phyloP scores from a whole-genome alignment of 345 rosid genomes.

The Laguncularia racemosa region DNA sequence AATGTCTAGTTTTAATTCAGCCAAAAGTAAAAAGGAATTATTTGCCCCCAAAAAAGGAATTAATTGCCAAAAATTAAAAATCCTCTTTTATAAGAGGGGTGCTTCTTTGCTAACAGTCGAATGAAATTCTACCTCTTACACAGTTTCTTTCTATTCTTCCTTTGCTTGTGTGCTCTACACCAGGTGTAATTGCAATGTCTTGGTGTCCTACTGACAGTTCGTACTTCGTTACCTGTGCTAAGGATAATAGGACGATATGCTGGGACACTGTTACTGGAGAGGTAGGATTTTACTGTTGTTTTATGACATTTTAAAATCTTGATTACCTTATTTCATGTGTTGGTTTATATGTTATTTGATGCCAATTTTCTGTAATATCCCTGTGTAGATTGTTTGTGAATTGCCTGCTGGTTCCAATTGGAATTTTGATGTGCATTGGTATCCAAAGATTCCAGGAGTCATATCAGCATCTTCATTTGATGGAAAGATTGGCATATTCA shows the following conservation, averaged over 20 bases:
- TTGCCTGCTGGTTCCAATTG: constrained; percentile 93
- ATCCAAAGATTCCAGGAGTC: constrained; percentile 89
- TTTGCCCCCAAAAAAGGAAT: no score
- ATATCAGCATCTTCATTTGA: constrained; percentile 97
- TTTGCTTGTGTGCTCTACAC: not conserved
- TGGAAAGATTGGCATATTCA: constrained; percentile 89
- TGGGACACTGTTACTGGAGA: constrained; percentile 92
- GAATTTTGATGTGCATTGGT: constrained; percentile 99
- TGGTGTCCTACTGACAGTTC: constrained; percentile 97
- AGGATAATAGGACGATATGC: constrained; percentile 96
- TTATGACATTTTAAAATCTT: not conserved
- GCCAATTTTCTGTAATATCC: no score
- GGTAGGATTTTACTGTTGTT: constrained; percentile 28
- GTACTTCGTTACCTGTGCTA: constrained; percentile 93
- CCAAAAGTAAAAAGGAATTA: no score
- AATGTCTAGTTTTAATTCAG: no score
- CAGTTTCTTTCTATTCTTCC: constrained; percentile 1
- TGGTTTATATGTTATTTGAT: not conserved
- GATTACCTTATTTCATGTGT: not conserved
- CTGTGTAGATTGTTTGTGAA: constrained; percentile 70
- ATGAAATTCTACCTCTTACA: not conserved
- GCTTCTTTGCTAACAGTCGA: no score
- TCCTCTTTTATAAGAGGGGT: no score
- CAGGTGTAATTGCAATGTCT: constrained; percentile 99
- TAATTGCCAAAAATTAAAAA: no score